phyloP scores from a whole-genome alignment of 495 filamentous ascomycete species.

The Neurospora tetraspora region DNA sequence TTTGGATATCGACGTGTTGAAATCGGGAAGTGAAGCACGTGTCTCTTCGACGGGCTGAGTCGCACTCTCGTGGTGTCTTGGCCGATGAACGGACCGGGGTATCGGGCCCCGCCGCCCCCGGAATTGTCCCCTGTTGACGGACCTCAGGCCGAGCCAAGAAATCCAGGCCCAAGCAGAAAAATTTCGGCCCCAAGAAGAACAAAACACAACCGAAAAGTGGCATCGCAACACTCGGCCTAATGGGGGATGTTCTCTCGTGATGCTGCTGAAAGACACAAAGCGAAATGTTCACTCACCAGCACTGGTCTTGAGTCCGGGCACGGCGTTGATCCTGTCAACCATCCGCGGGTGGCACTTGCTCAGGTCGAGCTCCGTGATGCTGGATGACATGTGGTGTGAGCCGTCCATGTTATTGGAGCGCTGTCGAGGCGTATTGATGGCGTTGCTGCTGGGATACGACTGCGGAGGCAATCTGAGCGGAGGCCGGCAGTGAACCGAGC shows the following conservation, averaged over 20 bases:
- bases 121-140: neutral
- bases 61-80: neutral
- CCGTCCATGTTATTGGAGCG: constrained; percentile 24
- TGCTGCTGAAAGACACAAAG: neutral
- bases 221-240: neutral
- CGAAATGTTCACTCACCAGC: constrained; percentile 30
- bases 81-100: neutral
- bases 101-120: neutral
- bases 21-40: neutral
- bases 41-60: neutral
- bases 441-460: neutral
- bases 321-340: constrained; percentile 36
- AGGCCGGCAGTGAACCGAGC: constrained; percentile 11
- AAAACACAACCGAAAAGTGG: neutral
- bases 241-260: neutral
- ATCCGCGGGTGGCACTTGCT: constrained; percentile 31
- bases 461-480: neutral
- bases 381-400: constrained; percentile 17
- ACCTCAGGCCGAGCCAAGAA: neutral
- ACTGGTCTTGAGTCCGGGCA: constrained; percentile 41
- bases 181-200: neutral
- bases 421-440: constrained; percentile 1
- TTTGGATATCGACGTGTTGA: neutral
- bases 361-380: constrained; percentile 36
- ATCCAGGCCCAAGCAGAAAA: constrained; percentile 1